These are phyloP conservation scores for Hyaloscypha finlandica DNA, from an alignment of 495 filamentous ascomycete genomes.

Conservation along the genomic window DNA sequence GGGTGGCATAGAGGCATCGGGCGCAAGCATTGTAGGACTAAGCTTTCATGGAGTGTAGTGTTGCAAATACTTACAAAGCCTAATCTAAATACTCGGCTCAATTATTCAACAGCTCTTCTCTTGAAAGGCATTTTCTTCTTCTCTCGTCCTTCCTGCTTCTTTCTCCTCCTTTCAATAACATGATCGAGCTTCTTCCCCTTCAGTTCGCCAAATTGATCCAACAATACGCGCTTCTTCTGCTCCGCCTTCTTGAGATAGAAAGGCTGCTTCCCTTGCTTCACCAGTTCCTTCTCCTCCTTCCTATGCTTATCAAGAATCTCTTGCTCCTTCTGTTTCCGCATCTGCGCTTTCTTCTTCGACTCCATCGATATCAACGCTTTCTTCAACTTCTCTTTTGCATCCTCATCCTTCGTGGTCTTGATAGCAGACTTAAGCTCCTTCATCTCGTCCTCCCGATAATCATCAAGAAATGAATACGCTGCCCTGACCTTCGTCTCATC, in stretches of 20 bases:
- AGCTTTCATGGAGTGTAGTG: too few relatives aligned
- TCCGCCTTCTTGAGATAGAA: conserved; percentile 91
- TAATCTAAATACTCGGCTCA: background rate
- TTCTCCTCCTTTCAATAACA: conserved; percentile 77
- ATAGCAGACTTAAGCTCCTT: conserved; percentile 66
- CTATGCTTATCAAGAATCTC: conserved; percentile 71
- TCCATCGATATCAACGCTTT: conserved; percentile 66
- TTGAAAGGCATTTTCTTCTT: conserved; percentile 73
- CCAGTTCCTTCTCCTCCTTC: conserved; percentile 77
- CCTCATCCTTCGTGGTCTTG: conserved; percentile 63
- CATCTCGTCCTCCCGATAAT: conserved; percentile 80
- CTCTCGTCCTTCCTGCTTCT: conserved; percentile 81
- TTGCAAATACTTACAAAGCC: too few relatives aligned
- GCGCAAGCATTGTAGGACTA: too few relatives aligned
- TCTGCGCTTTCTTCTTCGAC: conserved; percentile 66
- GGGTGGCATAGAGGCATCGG: background rate
- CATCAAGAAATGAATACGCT: conserved; percentile 83
- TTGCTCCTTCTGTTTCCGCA: conserved; percentile 64
- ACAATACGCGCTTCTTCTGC: conserved; percentile 78
- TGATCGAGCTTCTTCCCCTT: conserved; percentile 78
- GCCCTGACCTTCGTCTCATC: conserved; percentile 59
- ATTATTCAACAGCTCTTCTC: conserved; percentile 48
- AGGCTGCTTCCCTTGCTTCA: conserved; percentile 86
- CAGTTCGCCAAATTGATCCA: conserved; percentile 77
- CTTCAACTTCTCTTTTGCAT: conserved; percentile 65